Evolutionary conservation across 768 basidiomycete genomes (phyloP), one percentile per base, ranked within the genome.

Genomic region (Mycena metata): DNA sequence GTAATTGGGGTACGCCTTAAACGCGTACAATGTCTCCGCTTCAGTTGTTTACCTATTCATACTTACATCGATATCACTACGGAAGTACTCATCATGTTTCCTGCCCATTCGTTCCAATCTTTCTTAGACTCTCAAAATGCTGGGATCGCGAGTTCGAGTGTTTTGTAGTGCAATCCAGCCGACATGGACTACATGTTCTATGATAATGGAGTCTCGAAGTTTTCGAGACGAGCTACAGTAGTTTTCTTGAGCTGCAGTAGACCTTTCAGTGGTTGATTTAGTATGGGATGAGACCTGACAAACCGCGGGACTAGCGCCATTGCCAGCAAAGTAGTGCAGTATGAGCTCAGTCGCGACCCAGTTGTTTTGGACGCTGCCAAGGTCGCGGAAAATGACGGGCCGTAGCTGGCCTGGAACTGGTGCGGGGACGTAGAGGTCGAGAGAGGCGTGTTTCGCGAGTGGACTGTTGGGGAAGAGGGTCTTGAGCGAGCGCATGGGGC

Each of bases 301-400:
- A 73, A 93, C 93, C 59, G 89, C 82, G 43, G 92, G 91, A 76
- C 93, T 94, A 16, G 91, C 85, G 12, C 89, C 90, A 30, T 85
- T 79, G 33, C 86, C 89, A 63, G 91, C 90, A 74, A 94, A 93
- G 75, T 94, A 95, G 52, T 92, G 88, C 57, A 91, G 76, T 15
- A 93, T 80, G 67, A 95, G 88, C 73, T 94, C 88, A 13, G 85
- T 88, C 0, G 92, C 89, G 16, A 95, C 85, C 92, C 92, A 95
- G 71, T 89, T 85, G 74, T 82, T 88, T 71, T 92, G 89, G 24
- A 96, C 83, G 0, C 85, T 78, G 39, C 94, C 94, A 54, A 96
- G 78, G 73, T 94, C 93, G 46, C 90, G 84, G 75, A 93, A 88
- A 21, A 92, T 81, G 51, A 94, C 76, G 21, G 83, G 80, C 33